Base-by-base conservation (phyloP, 352 stramenopile species). In the Phytophthora aleatoria region DNA sequence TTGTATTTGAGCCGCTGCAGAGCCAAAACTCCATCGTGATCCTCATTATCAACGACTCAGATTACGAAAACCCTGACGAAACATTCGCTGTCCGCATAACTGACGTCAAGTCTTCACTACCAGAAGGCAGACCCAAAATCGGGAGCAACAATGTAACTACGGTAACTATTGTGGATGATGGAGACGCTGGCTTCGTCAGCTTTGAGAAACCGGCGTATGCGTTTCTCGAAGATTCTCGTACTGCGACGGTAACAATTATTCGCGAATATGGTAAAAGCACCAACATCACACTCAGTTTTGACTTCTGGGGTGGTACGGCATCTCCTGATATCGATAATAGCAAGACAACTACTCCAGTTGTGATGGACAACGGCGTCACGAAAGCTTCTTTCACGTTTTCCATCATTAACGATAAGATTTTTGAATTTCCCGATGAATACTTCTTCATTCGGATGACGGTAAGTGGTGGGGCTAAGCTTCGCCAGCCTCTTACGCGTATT, bases 351-450 rank as follows among this genome's bases (percentile, higher is more conserved):
- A 50, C 63, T 1, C 54, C 43, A 1, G 28, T 90, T 8, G 27
- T 63, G 0, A 79, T 92, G 68, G 77, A 75, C 3, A 61, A 76
- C n/a, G 65, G 66, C 2, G 47, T 82, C n/a, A 79, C 63, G 10
- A 60, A 28, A 6, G 61, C 77, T 0, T 70, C 68, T 0, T 36
- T 89, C 0, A 74, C 70, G 8, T 68, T 89, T 11, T 60, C 69
- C 3, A 90, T 92, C 35, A 73, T 89, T 13, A 90, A 90, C 38
- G 81, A 90, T 55, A 72, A 74, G 6, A 55, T 78, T 9, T 89
- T 69, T 33, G 73, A 90, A 44, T 79, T 57, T 33, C 81, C 79
- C 1, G 74, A 89, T 49, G 77, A 89, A 39, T 63, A 55, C 8
- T 84, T 90, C 41, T 64, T 71, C n/a, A 71, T 78, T 16, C 36